A percentile compares a stretch with the other conserved stretches of the same genome.
These are phyloP conservation scores for Prinsepia uniflora DNA, from an alignment of 306 rosid genomes.

Conservation along the genomic window DNA sequence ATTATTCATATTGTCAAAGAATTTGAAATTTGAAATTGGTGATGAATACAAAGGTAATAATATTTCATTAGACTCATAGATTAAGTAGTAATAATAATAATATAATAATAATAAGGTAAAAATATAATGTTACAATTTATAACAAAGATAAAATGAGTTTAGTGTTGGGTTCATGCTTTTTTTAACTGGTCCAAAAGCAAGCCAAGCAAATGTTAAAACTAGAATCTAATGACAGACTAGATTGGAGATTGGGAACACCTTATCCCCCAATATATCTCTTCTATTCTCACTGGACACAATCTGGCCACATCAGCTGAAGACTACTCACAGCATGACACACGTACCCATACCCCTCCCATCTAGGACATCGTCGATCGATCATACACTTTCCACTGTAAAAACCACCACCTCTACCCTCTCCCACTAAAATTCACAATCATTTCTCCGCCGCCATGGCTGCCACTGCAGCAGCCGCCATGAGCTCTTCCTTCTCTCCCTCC, in stretches of 20 bases:
- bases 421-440: conserved; percentile 5
- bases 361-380: background rate
- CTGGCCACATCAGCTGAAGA: conserved; percentile 51
- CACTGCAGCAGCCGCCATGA: conserved; percentile 56
- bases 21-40: too few relatives aligned
- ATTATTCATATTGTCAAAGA: too few relatives aligned
- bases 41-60: too few relatives aligned
- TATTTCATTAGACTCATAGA: too few relatives aligned
- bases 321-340: conserved; percentile 10
- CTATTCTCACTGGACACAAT: conserved; percentile 42
- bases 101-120: too few relatives aligned
- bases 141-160: too few relatives aligned
- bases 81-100: too few relatives aligned
- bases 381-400: conserved; percentile 4
- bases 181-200: too few relatives aligned
- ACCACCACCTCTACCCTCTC: conserved; percentile 7
- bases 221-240: background rate
- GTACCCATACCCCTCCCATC: background rate
- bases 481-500: conserved; percentile 58
- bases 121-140: too few relatives aligned
- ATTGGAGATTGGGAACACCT: conserved; percentile 20
- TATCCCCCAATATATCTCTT: conserved; percentile 42
- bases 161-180: too few relatives aligned
- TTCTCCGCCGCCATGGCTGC: conserved; percentile 47
- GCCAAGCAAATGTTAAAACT: too few relatives aligned